These are phyloP conservation scores for Pyrenula aspistea DNA, from an alignment of 495 filamentous ascomycete genomes.

Conservation along the genomic window DNA sequence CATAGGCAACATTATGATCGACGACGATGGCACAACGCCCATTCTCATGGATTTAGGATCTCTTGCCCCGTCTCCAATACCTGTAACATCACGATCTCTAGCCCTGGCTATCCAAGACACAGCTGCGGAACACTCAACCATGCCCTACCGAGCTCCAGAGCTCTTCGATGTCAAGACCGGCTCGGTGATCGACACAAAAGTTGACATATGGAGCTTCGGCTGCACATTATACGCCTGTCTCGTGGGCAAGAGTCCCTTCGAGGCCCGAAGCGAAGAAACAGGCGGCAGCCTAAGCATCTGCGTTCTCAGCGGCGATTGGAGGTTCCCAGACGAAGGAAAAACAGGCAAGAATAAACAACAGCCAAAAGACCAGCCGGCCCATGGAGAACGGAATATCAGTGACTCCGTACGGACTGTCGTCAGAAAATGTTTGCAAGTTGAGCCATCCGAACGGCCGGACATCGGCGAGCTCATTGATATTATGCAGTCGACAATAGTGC, in stretches of 20 bases:
- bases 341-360: constrained; percentile 44
- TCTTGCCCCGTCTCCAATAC: constrained; percentile 72
- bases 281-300: constrained; percentile 87
- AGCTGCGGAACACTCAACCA: constrained; percentile 91
- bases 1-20: constrained; percentile 91
- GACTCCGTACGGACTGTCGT: constrained; percentile 76
- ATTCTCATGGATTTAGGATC: constrained; percentile 99
- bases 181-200: constrained; percentile 85
- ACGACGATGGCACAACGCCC: constrained; percentile 70
- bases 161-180: constrained; percentile 97
- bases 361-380: constrained; percentile 17
- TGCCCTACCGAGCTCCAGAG: constrained; percentile 96
- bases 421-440: constrained; percentile 78
- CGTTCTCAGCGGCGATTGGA: constrained; percentile 83
- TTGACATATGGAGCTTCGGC: constrained; percentile 94
- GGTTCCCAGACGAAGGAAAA: constrained; percentile 72
- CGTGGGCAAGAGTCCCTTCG: constrained; percentile 92
- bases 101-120: constrained; percentile 87
- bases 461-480: constrained; percentile 78
- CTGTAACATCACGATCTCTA: constrained; percentile 86
- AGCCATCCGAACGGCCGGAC: constrained; percentile 81
- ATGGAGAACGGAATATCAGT: constrained; percentile 42
- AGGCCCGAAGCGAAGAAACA: constrained; percentile 89
- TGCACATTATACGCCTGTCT: constrained; percentile 94
- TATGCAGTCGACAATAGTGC: constrained; percentile 62